Conservation (phyloP, 2,329 filamentous ascomycete genomes). For the Coleophoma eucalyptorum region DNA sequence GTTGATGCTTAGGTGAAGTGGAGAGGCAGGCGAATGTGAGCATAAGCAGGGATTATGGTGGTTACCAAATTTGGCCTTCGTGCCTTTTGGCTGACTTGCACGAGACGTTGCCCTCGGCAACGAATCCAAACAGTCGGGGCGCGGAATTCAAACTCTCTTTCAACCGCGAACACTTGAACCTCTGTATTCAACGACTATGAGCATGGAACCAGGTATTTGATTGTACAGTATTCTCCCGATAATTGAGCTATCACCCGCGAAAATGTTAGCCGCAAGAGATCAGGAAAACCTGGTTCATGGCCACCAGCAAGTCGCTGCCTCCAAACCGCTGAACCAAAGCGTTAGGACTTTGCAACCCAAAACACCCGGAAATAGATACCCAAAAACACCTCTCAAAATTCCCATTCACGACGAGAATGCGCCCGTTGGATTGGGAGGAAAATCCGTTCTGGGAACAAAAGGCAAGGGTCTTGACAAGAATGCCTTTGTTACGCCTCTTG, state of each 20-base stretch:
- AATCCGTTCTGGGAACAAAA: conserved; percentile 51
- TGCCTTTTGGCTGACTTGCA: too few species aligned
- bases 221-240: neutral
- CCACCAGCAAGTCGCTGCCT: conserved; percentile 65
- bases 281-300: conserved; percentile 84
- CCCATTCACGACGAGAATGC: conserved; percentile 84
- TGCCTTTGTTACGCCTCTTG: conserved; percentile 75
- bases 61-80: conserved; percentile 1
- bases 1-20: conserved; percentile 2
- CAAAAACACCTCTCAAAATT: conserved; percentile 79
- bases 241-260: conserved; percentile 18
- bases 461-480: conserved; percentile 57
- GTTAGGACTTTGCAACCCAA: conserved; percentile 62
- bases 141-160: neutral
- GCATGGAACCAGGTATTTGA: neutral
- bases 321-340: conserved; percentile 69
- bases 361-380: conserved; percentile 71
- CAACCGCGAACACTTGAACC: neutral
- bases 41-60: neutral
- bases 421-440: conserved; percentile 52
- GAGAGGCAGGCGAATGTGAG: neutral
- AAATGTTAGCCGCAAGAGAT: conserved; percentile 75
- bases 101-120: conserved; percentile 3
- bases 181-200: neutral
- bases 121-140: conserved; percentile 1